Evolutionary conservation across 129 eudicot genomes (phyloP), one percentile per base, ranked within the genome.

Genomic region (Arctium lappa): DNA sequence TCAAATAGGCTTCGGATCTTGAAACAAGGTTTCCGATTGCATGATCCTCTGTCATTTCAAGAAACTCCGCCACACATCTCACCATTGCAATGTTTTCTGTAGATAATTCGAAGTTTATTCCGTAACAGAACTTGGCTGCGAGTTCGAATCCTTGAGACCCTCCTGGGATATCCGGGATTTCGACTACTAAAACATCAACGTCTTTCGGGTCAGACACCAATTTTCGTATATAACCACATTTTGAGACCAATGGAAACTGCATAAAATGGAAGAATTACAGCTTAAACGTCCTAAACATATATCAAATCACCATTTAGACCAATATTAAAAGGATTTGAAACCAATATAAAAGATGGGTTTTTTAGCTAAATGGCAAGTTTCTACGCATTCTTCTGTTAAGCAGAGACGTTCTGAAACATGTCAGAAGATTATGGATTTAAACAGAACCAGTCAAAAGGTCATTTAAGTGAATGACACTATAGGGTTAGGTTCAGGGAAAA

Each of bases 121-220:
- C 97, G 72, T 96, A 96, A 86, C 99, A 96, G 83, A 96, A 96
- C 72, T 93, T 96, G 66, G 98, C 94, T 3, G 99, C 99, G 7
- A 96, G 94, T 77, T 93, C 98, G 66, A 96, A 96, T 27, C 93
- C 92, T 69, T 93, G 96, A 36, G 91, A 79, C 34, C 98, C 98
- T 18, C 99, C 97, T 0, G 99, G 98, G 70, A 96, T 56, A 76
- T 93, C 92, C 15, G 93, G 87, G 75, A 96, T 86, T 80, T 93
- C 89, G 36, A 96, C 70, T 29, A 39, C 84, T 18, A 89, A 72
- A 77, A 27, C 62, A 46, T 90, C 88, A 18, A 66, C 78, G 33
- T 87, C 89, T 72, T 69, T 72, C 1, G 90, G 79, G 76, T 88
- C 88, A 16, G 97, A 88, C 3, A 86, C 86, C 74, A 89, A 40